Base-by-base conservation (phyloP, 805 yeast species). In the Pichia kluyveri region DNA sequence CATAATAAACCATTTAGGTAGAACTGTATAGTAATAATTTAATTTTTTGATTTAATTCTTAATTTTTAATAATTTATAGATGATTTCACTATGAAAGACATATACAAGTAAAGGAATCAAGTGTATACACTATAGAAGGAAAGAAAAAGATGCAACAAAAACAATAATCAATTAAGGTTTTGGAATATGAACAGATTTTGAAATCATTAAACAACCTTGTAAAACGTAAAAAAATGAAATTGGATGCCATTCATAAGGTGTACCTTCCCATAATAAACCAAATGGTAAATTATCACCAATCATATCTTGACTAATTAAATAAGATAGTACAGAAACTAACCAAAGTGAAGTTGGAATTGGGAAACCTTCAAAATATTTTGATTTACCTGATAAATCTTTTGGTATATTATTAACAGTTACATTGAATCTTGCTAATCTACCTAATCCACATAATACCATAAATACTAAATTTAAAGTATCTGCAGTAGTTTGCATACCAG, bases 401-500 rank as follows among this genome's bases (percentile, higher is more conserved):
- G 99, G 98, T 49, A 93, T 77, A 52, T 87, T 86, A 43, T 90
- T 83, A 8, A 93, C 95, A 1, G 97, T 87, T 46, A 93, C 96
- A 60, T 93, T 93, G 69, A 89, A 93, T 63, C 99, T 77, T 8
- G 99, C 99, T 57, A 93, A 75, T 66, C 99, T 80, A 15, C 96
- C 83, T 57, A 93, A 75, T 0, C 98, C 98, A 68, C 98, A 90
- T 47, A 91, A 74, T 1, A 91, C 96, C 73, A 95, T 89, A 65
- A 79, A 86, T 3, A 87, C 75, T 52, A 93, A 75, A 23, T 86
- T 62, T 50, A 87, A 70, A 4, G 82, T 85, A 62, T 93, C 99
- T 15, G 82, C 62, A 0, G 95, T 84, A 6, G 96, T 71, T 60
- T 86, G 86, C 63, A 90, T 79, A 5, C 99, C 99, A 61, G 90